Evolutionary conservation across 2,329 filamentous ascomycete species (phyloP), one percentile per base, ranked within the genome.

Genomic region (Tympanopsis confertula): DNA sequence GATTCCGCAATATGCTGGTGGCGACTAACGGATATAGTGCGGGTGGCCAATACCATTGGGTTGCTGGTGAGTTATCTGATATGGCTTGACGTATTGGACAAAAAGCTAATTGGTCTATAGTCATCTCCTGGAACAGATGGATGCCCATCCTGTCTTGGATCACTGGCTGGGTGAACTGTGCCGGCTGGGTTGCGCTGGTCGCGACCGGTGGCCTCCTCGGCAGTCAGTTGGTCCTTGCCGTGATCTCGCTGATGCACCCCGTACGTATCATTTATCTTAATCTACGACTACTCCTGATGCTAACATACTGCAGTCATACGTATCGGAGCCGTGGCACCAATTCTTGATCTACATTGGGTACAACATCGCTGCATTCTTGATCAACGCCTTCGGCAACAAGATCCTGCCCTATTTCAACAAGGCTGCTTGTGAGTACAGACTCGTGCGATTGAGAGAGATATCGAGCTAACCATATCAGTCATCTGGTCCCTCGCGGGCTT

Each of bases 141-240:
- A 70, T 73, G 14, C 72, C 75, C 0, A 61, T 74, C 20, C 66
- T 84, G 10, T 79, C 76, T 35, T 86, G 79, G 63, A 70, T 77
- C 35, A 84, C 79, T 0, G 81, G 81, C 19, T 86, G 80, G 79
- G 82, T 78, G 53, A 81, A 78, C 47, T 71, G 77, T 26, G 75
- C 75, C n/a, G 80, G 78, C 13, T 85, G 80, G 77, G 76, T 62
- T 47, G 73, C 74, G 7, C 57, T 86, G 38, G 77, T 74, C 4
- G 80, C 81, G 5, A 82, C 78, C 0, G 80, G 74, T 13, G 78
- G 78, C 2, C 62, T 84, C 17, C 65, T 86, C 4, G 78, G 75
- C 12, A 80, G 74, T 46, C 70, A 78, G 43, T 69, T 86, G 43
- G 69, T 86, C 36, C 52, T 82, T 19, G 75, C 78, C 39, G 67